Evolutionary conservation across 352 stramenopile species (phyloP), one percentile per base, ranked within the genome.

Genomic region (Phytophthora hibernalis): DNA sequence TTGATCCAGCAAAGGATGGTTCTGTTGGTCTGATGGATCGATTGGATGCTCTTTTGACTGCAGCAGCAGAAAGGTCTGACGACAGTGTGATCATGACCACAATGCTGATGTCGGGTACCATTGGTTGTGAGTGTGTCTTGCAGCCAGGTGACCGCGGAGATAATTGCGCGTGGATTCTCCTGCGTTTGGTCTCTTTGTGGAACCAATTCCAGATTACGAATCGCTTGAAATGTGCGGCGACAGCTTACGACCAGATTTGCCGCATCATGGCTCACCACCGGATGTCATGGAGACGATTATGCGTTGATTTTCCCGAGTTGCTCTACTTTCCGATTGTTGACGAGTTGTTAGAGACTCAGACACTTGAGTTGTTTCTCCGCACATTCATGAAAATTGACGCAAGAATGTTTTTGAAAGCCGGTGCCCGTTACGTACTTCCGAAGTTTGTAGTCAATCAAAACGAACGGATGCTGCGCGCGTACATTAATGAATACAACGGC

Each of bases 391-490:
- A 72, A 44, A 54, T 92, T 24, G 62, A 80, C 56, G 65, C 65
- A 7, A 71, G 52, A 21, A 44, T 71, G 9, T 92, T 90, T 26
- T 70, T 90, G 28, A 53, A 58, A 7, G 66, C 65, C 3, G 87
- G 83, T 60, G 80, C 84, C 8, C 72, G 72, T 0, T 82, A 85
- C 40, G 78, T 89, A 9, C 65, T 92, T 18, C 82, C 84, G 16
- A 82, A 79, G 50, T 89, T 87, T 30, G 68, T 92, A 63, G 72
- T 91, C 5, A 62, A 78, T 33, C 76, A 88, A 70, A 87, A 89
- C 50, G 71, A 82, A 22, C 54, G 59, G 35, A 86, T 88, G 76
- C 54, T 92, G 16, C 68, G 75, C 20, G 54, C 59, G 2, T 89
- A 84, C 49, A 54, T 82, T 20, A 52, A 63, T 16, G 73, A 67